Percentiles rank a stretch among this genome's conserved stretches.
Conservation (phyloP, 2,329 filamentous ascomycete genomes). For the Apiospora rasikravindrae region DNA sequence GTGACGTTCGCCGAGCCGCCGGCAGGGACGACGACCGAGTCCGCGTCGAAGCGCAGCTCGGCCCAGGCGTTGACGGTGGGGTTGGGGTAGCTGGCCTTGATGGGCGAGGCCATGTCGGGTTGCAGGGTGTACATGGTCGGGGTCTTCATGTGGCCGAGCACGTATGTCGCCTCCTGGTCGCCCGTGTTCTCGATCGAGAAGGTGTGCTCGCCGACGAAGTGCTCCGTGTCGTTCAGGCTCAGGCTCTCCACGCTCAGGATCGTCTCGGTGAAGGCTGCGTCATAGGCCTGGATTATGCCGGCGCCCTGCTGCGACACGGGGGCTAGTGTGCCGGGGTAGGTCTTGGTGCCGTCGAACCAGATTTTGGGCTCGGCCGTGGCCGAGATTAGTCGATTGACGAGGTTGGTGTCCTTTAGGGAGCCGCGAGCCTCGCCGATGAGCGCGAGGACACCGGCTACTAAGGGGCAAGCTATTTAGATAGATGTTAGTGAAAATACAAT, state of each 20-base stretch:
- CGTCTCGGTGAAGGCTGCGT: slow-evolving; percentile 45
- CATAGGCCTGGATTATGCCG: slow-evolving; percentile 48
- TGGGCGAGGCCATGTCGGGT: neutral
- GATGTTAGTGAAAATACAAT: slow-evolving; percentile 21
- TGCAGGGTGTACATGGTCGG: slow-evolving; percentile 45
- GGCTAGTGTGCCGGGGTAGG: slow-evolving; percentile 23
- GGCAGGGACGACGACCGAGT: slow-evolving; percentile 31
- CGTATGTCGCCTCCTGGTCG: slow-evolving; percentile 41
- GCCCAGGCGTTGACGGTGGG: slow-evolving; percentile 19
- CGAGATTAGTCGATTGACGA: slow-evolving; percentile 35
- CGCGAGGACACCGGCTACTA: slow-evolving; percentile 47
- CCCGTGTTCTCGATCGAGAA: slow-evolving; percentile 49
- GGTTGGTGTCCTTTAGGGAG: slow-evolving; percentile 31
- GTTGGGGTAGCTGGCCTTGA: neutral
- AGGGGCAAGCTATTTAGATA: slow-evolving; percentile 40
- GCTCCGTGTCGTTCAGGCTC: slow-evolving; percentile 50
- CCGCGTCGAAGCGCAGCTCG: slow-evolving; percentile 25
- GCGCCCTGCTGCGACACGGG: slow-evolving; percentile 50
- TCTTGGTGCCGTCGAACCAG: slow-evolving; percentile 6
- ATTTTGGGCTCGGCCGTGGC: slow-evolving; percentile 37
- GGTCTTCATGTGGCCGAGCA: slow-evolving; percentile 42
- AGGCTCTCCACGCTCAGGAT: slow-evolving; percentile 45
- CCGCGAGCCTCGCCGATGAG: slow-evolving; percentile 39
- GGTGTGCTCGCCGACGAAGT: slow-evolving; percentile 41
- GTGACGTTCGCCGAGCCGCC: slow-evolving; percentile 26